Evolutionary conservation across 345 rosid species (phyloP).

Genomic region (Rhodamnia argentea): DNA sequence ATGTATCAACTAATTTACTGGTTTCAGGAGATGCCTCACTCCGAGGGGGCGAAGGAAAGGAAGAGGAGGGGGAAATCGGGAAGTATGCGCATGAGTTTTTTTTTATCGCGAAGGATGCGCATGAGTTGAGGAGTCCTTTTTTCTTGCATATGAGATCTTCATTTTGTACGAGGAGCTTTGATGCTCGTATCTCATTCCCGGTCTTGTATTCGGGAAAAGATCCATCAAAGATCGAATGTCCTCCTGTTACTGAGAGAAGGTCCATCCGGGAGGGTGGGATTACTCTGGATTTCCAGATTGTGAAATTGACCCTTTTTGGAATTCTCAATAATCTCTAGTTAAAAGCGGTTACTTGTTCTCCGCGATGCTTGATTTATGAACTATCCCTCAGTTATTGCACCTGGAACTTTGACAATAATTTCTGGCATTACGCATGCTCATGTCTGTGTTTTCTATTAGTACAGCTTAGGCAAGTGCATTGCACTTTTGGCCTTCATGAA

Average conservation of each 20-base stretch:
- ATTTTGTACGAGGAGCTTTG: background rate
- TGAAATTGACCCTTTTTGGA: background rate
- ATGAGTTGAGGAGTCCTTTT: background rate
- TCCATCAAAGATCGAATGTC: background rate
- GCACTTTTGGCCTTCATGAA: background rate
- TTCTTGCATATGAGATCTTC: background rate
- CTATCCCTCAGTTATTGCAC: background rate
- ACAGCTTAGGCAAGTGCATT: background rate
- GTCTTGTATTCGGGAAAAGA: background rate
- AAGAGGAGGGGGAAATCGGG: background rate
- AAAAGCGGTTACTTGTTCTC: background rate
- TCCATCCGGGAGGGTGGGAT: background rate
- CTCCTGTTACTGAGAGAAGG: background rate
- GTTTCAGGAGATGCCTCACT: background rate
- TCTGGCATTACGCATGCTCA: background rate
- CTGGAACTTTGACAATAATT: background rate
- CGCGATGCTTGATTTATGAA: background rate
- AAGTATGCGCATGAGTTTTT: background rate
- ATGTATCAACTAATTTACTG: background rate
- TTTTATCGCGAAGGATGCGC: no score
- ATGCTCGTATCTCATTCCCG: background rate
- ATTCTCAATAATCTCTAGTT: background rate
- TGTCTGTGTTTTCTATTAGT: background rate
- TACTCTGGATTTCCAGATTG: background rate
- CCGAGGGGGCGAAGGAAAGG: background rate